Evolutionary conservation across 257 asterid genomes (phyloP).

Genomic region (Jacaranda mimosifolia): DNA sequence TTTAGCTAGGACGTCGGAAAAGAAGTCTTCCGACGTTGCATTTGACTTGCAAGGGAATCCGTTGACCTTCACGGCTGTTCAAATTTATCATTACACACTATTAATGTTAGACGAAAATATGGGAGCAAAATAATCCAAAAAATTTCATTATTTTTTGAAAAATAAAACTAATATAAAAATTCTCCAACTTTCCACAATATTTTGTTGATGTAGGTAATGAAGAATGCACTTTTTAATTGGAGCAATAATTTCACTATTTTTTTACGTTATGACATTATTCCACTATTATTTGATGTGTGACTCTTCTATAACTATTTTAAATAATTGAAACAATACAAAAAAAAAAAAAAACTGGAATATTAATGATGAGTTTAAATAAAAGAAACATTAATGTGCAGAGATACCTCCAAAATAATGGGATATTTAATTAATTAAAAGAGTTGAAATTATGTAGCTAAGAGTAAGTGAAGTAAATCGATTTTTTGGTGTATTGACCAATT

Average conservation of each 20-base stretch:
- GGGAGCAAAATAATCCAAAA: background rate
- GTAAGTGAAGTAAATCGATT: background rate
- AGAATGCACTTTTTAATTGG: background rate
- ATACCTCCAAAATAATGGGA: background rate
- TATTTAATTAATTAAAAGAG: background rate
- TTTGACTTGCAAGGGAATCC: conserved; percentile 72
- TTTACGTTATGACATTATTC: background rate
- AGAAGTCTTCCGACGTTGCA: conserved; percentile 68
- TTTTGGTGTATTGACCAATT: background rate
- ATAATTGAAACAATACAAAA: background rate
- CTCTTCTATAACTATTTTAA: no score
- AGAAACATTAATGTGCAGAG: background rate
- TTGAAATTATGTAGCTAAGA: background rate
- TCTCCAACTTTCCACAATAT: background rate
- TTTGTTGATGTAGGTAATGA: background rate
- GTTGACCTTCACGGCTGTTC: conserved; percentile 61
- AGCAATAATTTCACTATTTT: background rate
- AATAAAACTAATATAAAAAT: background rate
- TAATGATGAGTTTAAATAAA: background rate
- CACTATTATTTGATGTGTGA: no score
- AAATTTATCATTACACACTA: background rate
- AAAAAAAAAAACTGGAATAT: background rate
- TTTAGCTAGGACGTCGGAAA: conserved; percentile 48
- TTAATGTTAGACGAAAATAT: background rate
- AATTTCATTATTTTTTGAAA: background rate